Evolutionary conservation across 352 stramenopile species (phyloP).

Genomic region (Pythium dissimile): DNA sequence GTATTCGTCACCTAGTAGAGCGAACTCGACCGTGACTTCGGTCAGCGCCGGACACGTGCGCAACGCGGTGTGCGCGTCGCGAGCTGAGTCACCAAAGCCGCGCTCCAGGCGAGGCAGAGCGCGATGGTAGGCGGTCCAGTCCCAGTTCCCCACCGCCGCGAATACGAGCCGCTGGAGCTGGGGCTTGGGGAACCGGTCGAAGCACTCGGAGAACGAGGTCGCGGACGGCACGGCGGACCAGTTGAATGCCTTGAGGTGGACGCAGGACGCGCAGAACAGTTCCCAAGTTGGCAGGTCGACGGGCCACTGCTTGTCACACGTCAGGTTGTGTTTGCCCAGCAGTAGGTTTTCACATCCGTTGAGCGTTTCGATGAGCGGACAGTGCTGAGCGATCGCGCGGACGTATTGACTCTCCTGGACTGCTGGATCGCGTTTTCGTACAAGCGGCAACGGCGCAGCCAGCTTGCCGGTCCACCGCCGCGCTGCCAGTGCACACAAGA

Average conservation of each 20-base stretch:
- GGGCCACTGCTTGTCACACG: constrained; percentile 2
- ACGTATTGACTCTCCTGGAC: too few relatives aligned
- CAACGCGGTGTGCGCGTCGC: not conserved
- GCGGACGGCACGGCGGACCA: constrained; percentile 3
- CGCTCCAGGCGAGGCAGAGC: not conserved
- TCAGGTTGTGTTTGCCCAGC: too few relatives aligned
- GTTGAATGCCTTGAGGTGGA: not conserved
- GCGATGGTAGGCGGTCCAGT: not conserved
- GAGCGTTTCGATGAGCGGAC: not conserved
- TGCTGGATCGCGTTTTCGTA: too few relatives aligned
- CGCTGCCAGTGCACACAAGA: too few relatives aligned
- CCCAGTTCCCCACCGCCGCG: not conserved
- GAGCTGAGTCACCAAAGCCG: not conserved
- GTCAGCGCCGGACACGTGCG: not conserved
- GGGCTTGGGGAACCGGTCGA: constrained; percentile 2
- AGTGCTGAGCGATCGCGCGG: not conserved
- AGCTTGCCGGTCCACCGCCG: too few relatives aligned
- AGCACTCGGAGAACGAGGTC: constrained; percentile 5
- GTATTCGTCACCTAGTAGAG: too few relatives aligned
- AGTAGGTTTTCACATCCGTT: too few relatives aligned
- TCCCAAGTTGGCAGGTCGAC: not conserved
- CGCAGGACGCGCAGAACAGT: not conserved
- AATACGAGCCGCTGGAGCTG: not conserved
- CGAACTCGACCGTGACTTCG: too few relatives aligned
- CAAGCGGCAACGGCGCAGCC: too few relatives aligned